phyloP scores from a whole-genome alignment of 2,329 filamentous ascomycete species.

The Aspergillus luchuensis region DNA sequence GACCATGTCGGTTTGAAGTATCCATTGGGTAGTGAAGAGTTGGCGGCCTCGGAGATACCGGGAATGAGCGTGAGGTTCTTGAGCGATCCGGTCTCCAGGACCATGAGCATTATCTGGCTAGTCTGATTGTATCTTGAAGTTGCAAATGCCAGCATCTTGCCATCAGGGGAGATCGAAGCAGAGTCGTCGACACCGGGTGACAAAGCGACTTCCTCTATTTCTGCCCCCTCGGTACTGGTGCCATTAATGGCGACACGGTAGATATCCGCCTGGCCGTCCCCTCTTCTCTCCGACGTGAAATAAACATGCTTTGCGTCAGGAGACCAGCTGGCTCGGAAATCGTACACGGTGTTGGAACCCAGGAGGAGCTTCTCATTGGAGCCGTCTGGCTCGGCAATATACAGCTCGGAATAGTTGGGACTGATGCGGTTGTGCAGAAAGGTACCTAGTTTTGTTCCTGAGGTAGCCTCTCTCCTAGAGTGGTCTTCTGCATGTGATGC shows the following conservation, averaged over 20 bases:
- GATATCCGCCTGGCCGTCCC: conserved; percentile 46
- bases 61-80: conserved; percentile 42
- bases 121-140: conserved; percentile 38
- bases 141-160: conserved; percentile 42
- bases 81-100: conserved; percentile 35
- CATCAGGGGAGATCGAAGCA: conserved; percentile 42
- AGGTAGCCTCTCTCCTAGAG: too few species aligned
- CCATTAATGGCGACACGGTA: conserved; percentile 43
- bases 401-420: conserved; percentile 29
- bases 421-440: conserved; percentile 42
- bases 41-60: conserved; percentile 11
- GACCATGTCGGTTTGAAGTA: conserved; percentile 46
- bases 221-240: conserved; percentile 17
- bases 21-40: conserved; percentile 35
- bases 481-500: too few species aligned
- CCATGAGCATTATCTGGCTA: conserved; percentile 44
- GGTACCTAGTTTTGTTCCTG: conserved; percentile 12
- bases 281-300: conserved; percentile 45
- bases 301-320: conserved; percentile 44
- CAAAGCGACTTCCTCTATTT: conserved; percentile 27
- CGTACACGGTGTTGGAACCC: conserved; percentile 32
- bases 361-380: conserved; percentile 41
- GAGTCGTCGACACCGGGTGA: conserved; percentile 43
- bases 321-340: conserved; percentile 46
- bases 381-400: conserved; percentile 44